Evolutionary conservation across 257 asterid genomes (phyloP).

Genomic region (Solanum raphanifolium): DNA sequence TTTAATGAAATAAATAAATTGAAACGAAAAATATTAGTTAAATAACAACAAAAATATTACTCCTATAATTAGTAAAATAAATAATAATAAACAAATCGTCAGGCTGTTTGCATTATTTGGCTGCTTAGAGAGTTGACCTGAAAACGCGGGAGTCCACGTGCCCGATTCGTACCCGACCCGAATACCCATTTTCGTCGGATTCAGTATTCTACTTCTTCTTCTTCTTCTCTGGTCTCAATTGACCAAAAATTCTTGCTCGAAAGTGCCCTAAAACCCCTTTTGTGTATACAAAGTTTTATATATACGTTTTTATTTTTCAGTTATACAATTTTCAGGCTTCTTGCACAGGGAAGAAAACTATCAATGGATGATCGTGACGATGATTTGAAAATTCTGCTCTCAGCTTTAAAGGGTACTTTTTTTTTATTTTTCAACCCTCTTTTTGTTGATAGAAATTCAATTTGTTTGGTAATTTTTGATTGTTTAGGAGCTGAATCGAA

Average conservation of each 20-base stretch:
- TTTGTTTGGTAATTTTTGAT: neutral
- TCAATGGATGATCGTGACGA: slow-evolving; percentile 6
- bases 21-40: neutral
- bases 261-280: neutral
- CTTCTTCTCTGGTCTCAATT: neutral
- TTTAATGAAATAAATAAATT: neutral
- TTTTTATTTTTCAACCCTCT: neutral
- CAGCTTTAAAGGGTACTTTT: slow-evolving; percentile 2
- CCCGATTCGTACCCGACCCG: slow-evolving; percentile 6
- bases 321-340: neutral
- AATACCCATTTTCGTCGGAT: neutral
- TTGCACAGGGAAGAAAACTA: neutral
- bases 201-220: neutral
- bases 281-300: neutral
- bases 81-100: neutral
- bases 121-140: neutral
- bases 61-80: neutral
- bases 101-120: neutral
- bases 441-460: neutral
- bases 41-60: neutral
- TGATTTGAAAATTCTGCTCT: neutral
- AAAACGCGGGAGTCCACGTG: slow-evolving; percentile 6
- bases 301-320: neutral
- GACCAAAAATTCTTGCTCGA: neutral
- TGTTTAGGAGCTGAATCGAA: neutral